These are phyloP conservation scores for Neurospora sp. DNA, from an alignment of 495 filamentous ascomycete genomes.

Conservation along the genomic window DNA sequence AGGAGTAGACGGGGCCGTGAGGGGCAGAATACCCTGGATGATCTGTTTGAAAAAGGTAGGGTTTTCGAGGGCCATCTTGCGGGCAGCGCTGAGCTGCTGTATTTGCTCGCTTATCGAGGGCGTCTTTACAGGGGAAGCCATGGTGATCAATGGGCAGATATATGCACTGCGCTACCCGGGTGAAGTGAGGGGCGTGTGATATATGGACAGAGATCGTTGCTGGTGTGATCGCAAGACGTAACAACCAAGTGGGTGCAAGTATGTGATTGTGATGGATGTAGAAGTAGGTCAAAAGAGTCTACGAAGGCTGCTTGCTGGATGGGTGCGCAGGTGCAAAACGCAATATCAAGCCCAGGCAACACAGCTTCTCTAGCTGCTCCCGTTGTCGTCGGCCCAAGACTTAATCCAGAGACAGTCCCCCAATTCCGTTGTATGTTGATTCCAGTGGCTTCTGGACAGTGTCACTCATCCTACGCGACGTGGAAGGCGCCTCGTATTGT, in stretches of 20 bases:
- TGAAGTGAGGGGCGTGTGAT: background rate
- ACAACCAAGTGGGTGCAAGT: background rate
- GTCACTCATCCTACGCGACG: slow-evolving; percentile 17
- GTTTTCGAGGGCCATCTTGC: slow-evolving; percentile 77
- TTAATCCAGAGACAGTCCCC: background rate
- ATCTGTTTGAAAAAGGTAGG: slow-evolving; percentile 79
- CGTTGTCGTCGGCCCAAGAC: background rate
- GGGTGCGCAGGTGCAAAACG: background rate
- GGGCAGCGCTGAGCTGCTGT: slow-evolving; percentile 74
- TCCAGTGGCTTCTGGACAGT: background rate
- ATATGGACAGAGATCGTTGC: background rate
- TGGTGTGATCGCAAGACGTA: background rate
- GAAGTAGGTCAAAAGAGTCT: slow-evolving; percentile 3
- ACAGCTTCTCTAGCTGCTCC: slow-evolving; percentile 4
- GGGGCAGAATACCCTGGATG: slow-evolving; percentile 78
- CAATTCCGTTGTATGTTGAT: slow-evolving; percentile 2
- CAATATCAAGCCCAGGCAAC: slow-evolving; percentile 3
- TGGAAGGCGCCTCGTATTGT: background rate
- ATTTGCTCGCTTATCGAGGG: slow-evolving; percentile 63
- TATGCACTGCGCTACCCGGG: background rate
- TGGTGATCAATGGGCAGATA: slow-evolving; percentile 11
- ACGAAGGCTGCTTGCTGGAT: slow-evolving; percentile 1
- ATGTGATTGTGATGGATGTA: background rate
- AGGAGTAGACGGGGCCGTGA: slow-evolving; percentile 63
- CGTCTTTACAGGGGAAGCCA: slow-evolving; percentile 31